Percentiles rank a stretch among this genome's conserved stretches.
phyloP scores from a whole-genome alignment of 2,329 filamentous ascomycete genomes.

The Leptographium radiaticola region DNA sequence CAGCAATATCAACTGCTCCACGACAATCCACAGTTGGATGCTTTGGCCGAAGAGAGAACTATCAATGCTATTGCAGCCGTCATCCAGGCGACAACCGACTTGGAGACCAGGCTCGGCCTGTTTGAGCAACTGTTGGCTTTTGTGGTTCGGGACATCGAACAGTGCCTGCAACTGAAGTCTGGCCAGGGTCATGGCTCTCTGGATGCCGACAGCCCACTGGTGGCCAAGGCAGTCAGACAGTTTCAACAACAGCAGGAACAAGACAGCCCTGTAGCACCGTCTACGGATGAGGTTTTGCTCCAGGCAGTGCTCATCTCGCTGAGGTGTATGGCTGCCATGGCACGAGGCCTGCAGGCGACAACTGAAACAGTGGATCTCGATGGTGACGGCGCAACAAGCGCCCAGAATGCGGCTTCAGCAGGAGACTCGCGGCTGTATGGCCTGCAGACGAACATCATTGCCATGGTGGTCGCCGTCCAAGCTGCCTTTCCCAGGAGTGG shows the following conservation, averaged over 20 bases:
- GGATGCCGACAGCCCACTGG: conserved; percentile 7
- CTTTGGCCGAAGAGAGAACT: conserved; percentile 58
- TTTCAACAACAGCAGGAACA: conserved; percentile 9
- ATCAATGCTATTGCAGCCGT: conserved; percentile 63
- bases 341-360: conserved; percentile 57
- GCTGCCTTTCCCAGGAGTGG: conserved; percentile 41
- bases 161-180: conserved; percentile 22
- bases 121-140: conserved; percentile 47
- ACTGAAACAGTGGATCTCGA: conserved; percentile 58
- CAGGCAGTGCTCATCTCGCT: conserved; percentile 44
- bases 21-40: conserved; percentile 47
- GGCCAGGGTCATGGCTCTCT: conserved; percentile 9
- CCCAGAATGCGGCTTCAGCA: background rate
- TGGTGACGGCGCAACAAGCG: conserved; percentile 10
- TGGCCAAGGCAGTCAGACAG: conserved; percentile 12
- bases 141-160: conserved; percentile 48
- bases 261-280: conserved; percentile 4
- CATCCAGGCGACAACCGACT: conserved; percentile 54
- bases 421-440: conserved; percentile 13
- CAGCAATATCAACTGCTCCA: conserved; percentile 56
- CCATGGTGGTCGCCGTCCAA: conserved; percentile 33
- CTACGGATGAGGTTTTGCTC: conserved; percentile 29
- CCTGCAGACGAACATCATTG: conserved; percentile 34
- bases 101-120: conserved; percentile 37
- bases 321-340: conserved; percentile 56